Evolutionary conservation across 108 stramenopile species (phyloP), one percentile per base, ranked within the genome.

Genomic region (Stephanodiscus minutulus): DNA sequence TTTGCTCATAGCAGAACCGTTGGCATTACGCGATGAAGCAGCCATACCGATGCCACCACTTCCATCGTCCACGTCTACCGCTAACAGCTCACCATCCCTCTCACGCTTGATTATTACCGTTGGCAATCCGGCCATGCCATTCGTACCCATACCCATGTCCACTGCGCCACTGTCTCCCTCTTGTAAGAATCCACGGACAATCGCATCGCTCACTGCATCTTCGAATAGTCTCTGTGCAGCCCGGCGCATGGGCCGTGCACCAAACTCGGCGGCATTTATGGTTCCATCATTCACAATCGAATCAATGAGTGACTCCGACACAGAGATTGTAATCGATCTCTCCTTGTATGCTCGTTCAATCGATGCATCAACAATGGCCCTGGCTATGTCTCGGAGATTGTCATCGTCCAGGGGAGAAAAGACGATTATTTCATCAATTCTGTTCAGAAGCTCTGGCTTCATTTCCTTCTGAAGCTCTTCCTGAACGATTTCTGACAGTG

Each of bases 341-440:
- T 93, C 91, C 27, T 70, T 72, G 55, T 79, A 54, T 33, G 92
- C 92, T 25, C 93, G 73, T 44, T 84, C 73, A 35, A 86, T 66
- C 0, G 81, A 83, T 63, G 82, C 71, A 22, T 87, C 64, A n/a
- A 94, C 57, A 62, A 88, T 83, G 48, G 89, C 71, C 17, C 58
- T 29, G 10, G 90, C 85, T 47, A 99, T 97, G 28, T 73, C 81
- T 20, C 73, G 62, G 56, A 99, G 83, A 60, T 98, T 85, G 20
- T 66, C 44, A 48, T 70, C 64, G 35, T 77, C 68, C 52, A 99
- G 82, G 4, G 96, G 94, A 22, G 84, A 83, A 74, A 99, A 99
- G 60, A 97, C 85, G 31, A 98, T 91, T 58, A 98, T 96, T 78
- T 99, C 99, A 72, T 99, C 99, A 64, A 99, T 90, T n/a, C 99